phyloP scores from a whole-genome alignment of 108 stramenopile genomes.

The Cyclotella kingstonii region DNA sequence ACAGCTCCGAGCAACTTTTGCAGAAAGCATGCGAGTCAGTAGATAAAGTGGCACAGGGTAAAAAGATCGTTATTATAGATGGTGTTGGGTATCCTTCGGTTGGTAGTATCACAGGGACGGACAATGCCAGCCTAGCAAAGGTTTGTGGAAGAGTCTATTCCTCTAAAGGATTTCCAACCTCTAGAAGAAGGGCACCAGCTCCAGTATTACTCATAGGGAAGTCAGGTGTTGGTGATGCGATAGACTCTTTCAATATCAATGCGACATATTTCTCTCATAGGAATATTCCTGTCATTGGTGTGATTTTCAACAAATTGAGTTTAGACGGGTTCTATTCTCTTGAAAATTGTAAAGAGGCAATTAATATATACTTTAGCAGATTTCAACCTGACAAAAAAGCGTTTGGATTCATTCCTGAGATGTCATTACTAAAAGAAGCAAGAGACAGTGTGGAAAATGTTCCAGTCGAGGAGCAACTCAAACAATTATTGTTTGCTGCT shows the following conservation, averaged over 20 bases:
- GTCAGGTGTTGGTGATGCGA: conserved; percentile 92
- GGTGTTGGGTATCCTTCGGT: conserved; percentile 98
- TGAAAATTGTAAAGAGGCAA: conserved; percentile 69
- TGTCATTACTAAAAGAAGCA: conserved; percentile 41
- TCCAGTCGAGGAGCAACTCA: conserved; percentile 35
- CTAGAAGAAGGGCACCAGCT: conserved; percentile 34
- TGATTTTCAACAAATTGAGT: conserved; percentile 84
- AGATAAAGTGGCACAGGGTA: conserved; percentile 63
- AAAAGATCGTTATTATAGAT: conserved; percentile 87
- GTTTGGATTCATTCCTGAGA: conserved; percentile 83
- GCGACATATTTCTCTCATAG: conserved; percentile 82
- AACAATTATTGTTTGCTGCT: conserved; percentile 24
- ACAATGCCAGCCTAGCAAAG: conserved; percentile 86
- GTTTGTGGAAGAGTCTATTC: conserved; percentile 56
- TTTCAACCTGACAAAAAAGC: conserved; percentile 38
- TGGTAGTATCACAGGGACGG: conserved; percentile 92
- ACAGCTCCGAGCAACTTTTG: conserved; percentile 63
- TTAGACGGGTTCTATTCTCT: conserved; percentile 84
- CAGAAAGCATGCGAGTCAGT: conserved; percentile 73
- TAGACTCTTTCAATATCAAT: conserved; percentile 96
- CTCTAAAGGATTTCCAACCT: neutral
- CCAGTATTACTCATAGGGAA: conserved; percentile 73
- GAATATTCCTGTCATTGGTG: conserved; percentile 81
- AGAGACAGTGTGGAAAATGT: conserved; percentile 23
- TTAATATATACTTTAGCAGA: conserved; percentile 74